A percentile compares a stretch with the other conserved stretches of the same genome.
These are phyloP conservation scores for Halteria grandinella DNA, from an alignment of 73 alveolate species.

Conservation along the genomic window DNA sequence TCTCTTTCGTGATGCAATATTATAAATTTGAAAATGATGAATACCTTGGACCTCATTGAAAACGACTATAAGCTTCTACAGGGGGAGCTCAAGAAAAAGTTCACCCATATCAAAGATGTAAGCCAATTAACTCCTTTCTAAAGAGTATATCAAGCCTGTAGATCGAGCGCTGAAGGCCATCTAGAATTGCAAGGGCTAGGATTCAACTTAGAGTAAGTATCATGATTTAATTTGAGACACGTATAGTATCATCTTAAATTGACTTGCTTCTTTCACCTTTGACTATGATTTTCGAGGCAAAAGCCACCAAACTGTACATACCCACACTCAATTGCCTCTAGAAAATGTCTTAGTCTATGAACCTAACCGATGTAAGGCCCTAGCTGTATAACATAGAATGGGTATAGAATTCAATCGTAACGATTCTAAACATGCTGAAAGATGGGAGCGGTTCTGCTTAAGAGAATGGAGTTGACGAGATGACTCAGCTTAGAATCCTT, in stretches of 20 bases:
- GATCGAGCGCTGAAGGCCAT: constrained; percentile 30
- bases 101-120: constrained; percentile 44
- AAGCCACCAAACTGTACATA: constrained; percentile 4
- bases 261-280: neutral
- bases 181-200: constrained; percentile 4
- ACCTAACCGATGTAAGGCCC: neutral
- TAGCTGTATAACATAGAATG: no score
- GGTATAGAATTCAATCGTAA: constrained; percentile 1
- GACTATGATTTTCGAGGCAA: constrained; percentile 15
- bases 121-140: neutral
- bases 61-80: constrained; percentile 37
- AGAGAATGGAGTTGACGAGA: constrained; percentile 68
- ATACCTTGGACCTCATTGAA: constrained; percentile 47
- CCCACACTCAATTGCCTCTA: constrained; percentile 44
- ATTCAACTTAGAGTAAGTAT: neutral
- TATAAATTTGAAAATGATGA: constrained; percentile 10
- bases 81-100: constrained; percentile 44
- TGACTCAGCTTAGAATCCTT: constrained; percentile 61
- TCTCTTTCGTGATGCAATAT: no score
- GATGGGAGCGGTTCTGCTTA: constrained; percentile 53
- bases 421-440: constrained; percentile 22
- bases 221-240: neutral
- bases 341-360: constrained; percentile 9
- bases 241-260: constrained; percentile 6
- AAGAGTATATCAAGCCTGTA: neutral